Conservation (phyloP, 805 yeast genomes). For the Metschnikowia drakensbergensis region DNA sequence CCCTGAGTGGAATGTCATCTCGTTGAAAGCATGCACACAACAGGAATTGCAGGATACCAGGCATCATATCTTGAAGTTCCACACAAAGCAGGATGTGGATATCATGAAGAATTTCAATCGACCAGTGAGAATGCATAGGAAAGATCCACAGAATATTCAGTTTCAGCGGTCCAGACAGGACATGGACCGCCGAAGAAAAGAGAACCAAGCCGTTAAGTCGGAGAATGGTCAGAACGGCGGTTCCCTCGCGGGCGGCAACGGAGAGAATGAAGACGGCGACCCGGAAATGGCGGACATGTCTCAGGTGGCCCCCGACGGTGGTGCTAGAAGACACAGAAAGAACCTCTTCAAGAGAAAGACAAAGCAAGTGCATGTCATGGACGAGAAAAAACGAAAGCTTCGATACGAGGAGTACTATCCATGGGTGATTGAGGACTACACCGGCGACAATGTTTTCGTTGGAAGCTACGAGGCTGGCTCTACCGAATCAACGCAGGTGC, state of each 20-base stretch:
- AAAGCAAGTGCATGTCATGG: slow-evolving; percentile 73
- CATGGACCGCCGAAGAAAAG: slow-evolving; percentile 52
- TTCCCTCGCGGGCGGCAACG: slow-evolving; percentile 7
- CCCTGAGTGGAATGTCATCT: slow-evolving; percentile 47
- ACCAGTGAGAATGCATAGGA: slow-evolving; percentile 86
- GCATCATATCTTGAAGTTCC: slow-evolving; percentile 79
- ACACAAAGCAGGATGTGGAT: slow-evolving; percentile 65
- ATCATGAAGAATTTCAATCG: slow-evolving; percentile 66
- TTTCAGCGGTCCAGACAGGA: slow-evolving; percentile 78
- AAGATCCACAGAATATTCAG: slow-evolving; percentile 89
- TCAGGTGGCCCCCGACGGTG: slow-evolving; percentile 91
- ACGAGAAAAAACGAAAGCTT: slow-evolving; percentile 76
- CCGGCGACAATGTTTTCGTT: slow-evolving; percentile 90
- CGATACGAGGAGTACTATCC: slow-evolving; percentile 96
- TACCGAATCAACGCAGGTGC: slow-evolving; percentile 73
- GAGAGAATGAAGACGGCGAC: slow-evolving; percentile 12
- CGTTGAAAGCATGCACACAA: slow-evolving; percentile 66
- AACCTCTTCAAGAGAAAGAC: slow-evolving; percentile 71
- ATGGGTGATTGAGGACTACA: slow-evolving; percentile 97
- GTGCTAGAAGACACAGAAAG: slow-evolving; percentile 62
- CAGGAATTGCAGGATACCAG: slow-evolving; percentile 71
- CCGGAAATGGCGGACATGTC: slow-evolving; percentile 44
- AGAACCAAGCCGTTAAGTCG: slow-evolving; percentile 25
- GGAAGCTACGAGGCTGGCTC: slow-evolving; percentile 92
- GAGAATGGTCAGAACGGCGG: slow-evolving; percentile 19